Evolutionary conservation across 176 grass and related monocot genomes (phyloP).

Genomic region (barley (Hordeum vulgare)): DNA sequence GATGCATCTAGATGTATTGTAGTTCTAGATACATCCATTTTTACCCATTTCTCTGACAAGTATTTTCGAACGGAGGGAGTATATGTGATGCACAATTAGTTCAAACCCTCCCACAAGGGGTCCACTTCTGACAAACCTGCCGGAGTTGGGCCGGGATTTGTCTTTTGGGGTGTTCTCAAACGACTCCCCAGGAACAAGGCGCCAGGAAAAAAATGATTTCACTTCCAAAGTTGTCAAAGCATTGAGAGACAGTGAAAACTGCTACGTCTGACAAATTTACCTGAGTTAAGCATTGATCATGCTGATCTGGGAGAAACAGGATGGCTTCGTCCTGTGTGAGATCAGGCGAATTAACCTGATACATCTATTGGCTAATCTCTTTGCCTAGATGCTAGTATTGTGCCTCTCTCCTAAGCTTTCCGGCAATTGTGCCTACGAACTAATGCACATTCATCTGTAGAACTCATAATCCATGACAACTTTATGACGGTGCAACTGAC

Average conservation of each 20-base stretch:
- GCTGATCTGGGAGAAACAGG: not conserved
- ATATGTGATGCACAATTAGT: too few relatives aligned
- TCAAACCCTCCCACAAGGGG: too few relatives aligned
- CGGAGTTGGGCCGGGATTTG: too few relatives aligned
- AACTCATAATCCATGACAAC: not conserved
- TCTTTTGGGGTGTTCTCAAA: too few relatives aligned
- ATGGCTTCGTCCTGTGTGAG: not conserved
- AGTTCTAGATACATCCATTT: too few relatives aligned
- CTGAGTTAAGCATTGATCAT: not conserved
- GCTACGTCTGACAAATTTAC: not conserved
- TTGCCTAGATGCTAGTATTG: not conserved
- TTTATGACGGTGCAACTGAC: too few relatives aligned
- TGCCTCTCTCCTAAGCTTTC: not conserved
- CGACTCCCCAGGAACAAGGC: too few relatives aligned
- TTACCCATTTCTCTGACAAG: too few relatives aligned
- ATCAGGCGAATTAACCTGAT: not conserved
- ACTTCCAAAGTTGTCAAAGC: not conserved
- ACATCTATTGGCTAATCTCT: not conserved
- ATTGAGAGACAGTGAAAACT: not conserved
- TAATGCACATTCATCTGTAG: not conserved
- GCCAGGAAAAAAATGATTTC: too few relatives aligned
- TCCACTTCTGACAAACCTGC: too few relatives aligned
- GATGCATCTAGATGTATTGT: too few relatives aligned
- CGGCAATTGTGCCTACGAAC: not conserved
- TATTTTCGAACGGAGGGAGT: too few relatives aligned